Evolutionary conservation across 768 basidiomycete species (phyloP).

Genomic region (Termitomyces eurrhizus): DNA sequence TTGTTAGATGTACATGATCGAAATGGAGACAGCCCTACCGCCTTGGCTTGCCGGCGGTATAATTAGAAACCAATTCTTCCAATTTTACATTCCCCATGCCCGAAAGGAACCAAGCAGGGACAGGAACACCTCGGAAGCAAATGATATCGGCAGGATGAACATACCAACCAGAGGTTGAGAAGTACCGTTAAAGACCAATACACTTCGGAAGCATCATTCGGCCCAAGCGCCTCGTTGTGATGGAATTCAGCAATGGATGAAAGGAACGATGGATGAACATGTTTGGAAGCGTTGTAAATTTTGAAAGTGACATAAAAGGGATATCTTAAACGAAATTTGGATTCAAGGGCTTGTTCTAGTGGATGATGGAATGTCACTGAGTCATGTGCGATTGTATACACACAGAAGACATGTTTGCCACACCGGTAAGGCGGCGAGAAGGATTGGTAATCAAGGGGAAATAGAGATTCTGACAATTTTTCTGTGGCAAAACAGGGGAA

Average conservation of each 20-base stretch:
- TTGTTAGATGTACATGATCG: too few relatives aligned
- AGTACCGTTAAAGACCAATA: not conserved
- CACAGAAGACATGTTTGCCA: not conserved
- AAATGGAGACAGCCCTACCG: too few relatives aligned
- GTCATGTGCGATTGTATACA: conserved; percentile 11
- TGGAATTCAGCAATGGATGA: conserved; percentile 4
- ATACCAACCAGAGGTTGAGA: not conserved
- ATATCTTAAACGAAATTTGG: not conserved
- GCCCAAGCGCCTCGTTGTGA: conserved; percentile 9
- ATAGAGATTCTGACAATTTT: not conserved
- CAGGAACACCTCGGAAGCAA: conserved; percentile 1
- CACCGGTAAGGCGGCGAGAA: not conserved
- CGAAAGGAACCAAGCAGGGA: not conserved
- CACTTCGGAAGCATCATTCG: not conserved
- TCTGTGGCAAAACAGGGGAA: conserved; percentile 8
- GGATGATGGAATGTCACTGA: not conserved
- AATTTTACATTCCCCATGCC: conserved; percentile 1
- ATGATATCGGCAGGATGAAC: not conserved
- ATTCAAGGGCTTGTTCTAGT: not conserved
- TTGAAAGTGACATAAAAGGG: not conserved
- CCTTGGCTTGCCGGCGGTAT: too few relatives aligned
- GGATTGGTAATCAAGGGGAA: conserved; percentile 7
- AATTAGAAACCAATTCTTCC: too few relatives aligned
- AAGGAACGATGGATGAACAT: not conserved
- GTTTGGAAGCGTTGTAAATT: conserved; percentile 1